Base-by-base conservation (phyloP, 805 yeast genomes). In the Phaffomyces antillensis region DNA sequence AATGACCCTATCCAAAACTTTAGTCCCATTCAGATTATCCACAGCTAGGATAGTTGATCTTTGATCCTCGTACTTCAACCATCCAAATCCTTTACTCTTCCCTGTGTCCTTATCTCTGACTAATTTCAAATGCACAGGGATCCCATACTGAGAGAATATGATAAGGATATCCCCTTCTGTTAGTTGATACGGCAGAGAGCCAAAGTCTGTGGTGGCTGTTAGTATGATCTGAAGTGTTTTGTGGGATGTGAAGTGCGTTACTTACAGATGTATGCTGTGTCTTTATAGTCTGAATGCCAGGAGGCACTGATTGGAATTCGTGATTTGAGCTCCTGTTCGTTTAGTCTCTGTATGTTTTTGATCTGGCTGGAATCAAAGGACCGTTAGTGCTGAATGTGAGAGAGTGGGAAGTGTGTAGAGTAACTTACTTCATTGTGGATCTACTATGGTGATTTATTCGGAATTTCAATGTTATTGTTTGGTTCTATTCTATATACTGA, bases 101-200 rank as follows among this genome's bases (percentile, higher is more conserved):
- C 88, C 87, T 0, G 83, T 73, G 3, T 70, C 75, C 46, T 68
- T 70, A 56, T 87, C 91, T 46, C 91, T 72, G 24, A 77, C 74
- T 42, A 90, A 66, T 42, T 81, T 77, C 32, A 91, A 59, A 53
- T 84, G 86, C 0, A 84, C 83, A 0, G 96, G 96, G 17, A 81
- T 74, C 0, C 98, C 98, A 62, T 76, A 91, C 58, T 91, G 97
- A 2, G 96, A 84, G 60, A 91, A 91, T 30, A 90, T 76, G 0
- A 79, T 73, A 7, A 89, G 56, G 0, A 91, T 62, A 59, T 91
- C 97, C 40, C 80, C 79, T 58, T 88, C 96, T 9, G 77, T 78
- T 25, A 88, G 60, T 30, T 77, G 76, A 15, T 57, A 64, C 10
- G 88, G 81, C 11, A 91, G 61, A 5, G 82, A 78, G 1, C 95